A percentile compares a stretch with the other conserved stretches of the same genome.
These are phyloP conservation scores for Crataegus laevigata DNA, from an alignment of 306 rosid genomes.

Conservation along the genomic window DNA sequence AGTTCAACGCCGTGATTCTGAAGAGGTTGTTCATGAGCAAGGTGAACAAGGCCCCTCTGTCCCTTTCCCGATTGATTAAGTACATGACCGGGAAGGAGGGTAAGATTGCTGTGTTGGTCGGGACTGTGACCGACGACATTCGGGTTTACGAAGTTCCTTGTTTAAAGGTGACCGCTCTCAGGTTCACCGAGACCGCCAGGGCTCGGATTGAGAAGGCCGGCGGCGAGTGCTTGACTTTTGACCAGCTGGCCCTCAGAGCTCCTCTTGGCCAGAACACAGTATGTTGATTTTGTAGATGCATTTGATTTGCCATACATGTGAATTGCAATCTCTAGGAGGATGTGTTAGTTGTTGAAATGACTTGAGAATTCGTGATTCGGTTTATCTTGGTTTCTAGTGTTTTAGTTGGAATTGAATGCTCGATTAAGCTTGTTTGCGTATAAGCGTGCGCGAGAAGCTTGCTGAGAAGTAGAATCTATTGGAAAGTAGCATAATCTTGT, in stretches of 20 bases:
- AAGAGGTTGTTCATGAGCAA: conserved; percentile 74
- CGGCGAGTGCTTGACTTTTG: conserved; percentile 55
- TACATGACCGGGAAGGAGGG: conserved; percentile 47
- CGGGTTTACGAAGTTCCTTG: conserved; percentile 43
- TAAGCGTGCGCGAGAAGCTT: neutral
- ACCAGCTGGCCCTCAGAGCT: conserved; percentile 53
- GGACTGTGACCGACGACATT: conserved; percentile 53
- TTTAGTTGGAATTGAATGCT: neutral
- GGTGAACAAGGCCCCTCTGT: conserved; percentile 59
- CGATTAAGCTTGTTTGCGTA: neutral
- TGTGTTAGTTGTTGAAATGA: neutral
- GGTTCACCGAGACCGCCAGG: conserved; percentile 69
- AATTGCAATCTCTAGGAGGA: neutral
- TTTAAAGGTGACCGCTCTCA: conserved; percentile 50
- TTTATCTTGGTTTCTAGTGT: neutral
- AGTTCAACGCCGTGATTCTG: conserved; percentile 49
- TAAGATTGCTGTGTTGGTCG: conserved; percentile 53
- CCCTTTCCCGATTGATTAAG: conserved; percentile 56
- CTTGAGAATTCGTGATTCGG: too few species aligned
- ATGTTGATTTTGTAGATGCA: neutral
- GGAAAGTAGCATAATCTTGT: neutral
- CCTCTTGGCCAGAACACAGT: conserved; percentile 64
- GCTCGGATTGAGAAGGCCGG: conserved; percentile 73
- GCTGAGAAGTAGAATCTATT: neutral
- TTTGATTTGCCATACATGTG: neutral